These are phyloP conservation scores for Mortierella hygrophila DNA, from an alignment of 192 early-diverging fungal genomes.

Conservation along the genomic window DNA sequence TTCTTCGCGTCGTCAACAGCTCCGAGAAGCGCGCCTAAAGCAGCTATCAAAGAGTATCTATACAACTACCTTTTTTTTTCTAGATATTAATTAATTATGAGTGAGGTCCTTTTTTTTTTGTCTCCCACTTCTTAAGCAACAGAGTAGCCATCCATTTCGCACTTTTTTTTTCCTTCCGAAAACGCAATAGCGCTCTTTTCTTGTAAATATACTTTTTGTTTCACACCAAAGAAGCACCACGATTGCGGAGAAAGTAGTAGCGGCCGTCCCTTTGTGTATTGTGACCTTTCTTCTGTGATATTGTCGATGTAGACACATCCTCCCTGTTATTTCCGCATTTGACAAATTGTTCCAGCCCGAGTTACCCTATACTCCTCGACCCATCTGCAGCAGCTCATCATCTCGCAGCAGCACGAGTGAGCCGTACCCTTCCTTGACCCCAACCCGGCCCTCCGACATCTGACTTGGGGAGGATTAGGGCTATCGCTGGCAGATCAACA, in stretches of 20 bases:
- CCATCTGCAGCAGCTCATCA: slow-evolving; percentile 16
- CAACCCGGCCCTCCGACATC: slow-evolving; percentile 14
- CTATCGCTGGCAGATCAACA: background rate
- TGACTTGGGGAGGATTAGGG: slow-evolving; percentile 31
- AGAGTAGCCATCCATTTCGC: background rate
- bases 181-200: background rate
- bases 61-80: background rate
- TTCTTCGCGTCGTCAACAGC: slow-evolving; percentile 66
- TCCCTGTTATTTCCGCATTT: too few relatives aligned
- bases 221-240: too few relatives aligned
- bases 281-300: too few relatives aligned
- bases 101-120: background rate
- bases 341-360: too few relatives aligned
- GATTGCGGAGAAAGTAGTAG: too few relatives aligned
- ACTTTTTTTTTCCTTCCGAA: background rate
- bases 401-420: slow-evolving; percentile 33
- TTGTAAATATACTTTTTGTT: slow-evolving; percentile 2
- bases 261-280: too few relatives aligned
- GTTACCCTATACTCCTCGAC: slow-evolving; percentile 4
- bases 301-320: too few relatives aligned
- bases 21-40: slow-evolving; percentile 48
- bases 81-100: slow-evolving; percentile 6
- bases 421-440: slow-evolving; percentile 13
- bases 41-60: background rate
- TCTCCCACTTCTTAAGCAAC: background rate